Evolutionary conservation across 257 asterid species (phyloP), one percentile per base, ranked within the genome.

Genomic region (Striga asiatica): DNA sequence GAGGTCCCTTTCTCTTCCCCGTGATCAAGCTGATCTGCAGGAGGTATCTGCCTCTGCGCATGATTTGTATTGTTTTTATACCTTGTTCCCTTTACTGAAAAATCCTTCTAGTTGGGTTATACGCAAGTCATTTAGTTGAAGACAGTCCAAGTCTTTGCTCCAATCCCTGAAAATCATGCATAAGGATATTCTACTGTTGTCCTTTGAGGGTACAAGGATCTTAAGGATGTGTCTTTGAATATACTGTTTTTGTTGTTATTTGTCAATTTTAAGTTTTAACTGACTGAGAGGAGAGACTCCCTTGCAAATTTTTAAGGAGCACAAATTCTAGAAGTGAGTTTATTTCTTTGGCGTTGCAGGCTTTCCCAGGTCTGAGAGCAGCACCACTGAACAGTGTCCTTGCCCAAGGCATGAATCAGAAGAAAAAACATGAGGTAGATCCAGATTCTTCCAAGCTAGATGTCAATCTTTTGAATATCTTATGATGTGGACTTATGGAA

Each of bases 381-480:
- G 65, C 75, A 42, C 74, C 80, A 19, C 68, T 89, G 67, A 79
- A 78, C 66, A 79, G 56, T 25, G 93, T 89, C 72, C 70, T 89
- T 41, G 38, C 93, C 52, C 95, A 89, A 76, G 97, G 95, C 69
- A 89, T 89, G 97, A 89, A 81, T 67, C 79, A 69, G 68, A 89
- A 89, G 94, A 89, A 89, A 76, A 85, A 79, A 54, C 97, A 89
- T 50, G 97, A 89, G 81, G 95, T 89, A 77, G 54, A 27, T 50
- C n/a, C n/a, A n/a, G n/a, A n/a, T 35, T 35, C 3, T 8, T 9
- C 42, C 10, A 9, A 3, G 38, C 11, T 32, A 22, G 41, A 54
- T 19, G 25, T 62, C 41, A 32, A 5, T 34, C 45, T 47, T 54
- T 49, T 64, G 47, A 34, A 46, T 53, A 50, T 55, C 14, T 34